Evolutionary conservation across 1,284 basidiomycete genomes (phyloP).

Genomic region (Anthracocystis setariae): DNA sequence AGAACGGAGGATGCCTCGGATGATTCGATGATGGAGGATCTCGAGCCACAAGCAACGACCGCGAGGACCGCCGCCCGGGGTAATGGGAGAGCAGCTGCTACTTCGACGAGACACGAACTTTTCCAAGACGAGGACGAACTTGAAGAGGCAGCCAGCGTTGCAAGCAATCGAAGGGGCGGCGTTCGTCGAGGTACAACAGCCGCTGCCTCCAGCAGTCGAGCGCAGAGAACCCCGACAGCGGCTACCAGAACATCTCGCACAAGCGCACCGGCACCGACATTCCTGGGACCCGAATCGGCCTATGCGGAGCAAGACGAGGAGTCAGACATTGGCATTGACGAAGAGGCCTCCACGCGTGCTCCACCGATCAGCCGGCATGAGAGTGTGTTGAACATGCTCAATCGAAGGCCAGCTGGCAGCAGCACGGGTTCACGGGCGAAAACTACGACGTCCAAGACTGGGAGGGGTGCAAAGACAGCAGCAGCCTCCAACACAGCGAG

Average conservation of each 20-base stretch:
- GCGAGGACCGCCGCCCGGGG: conserved; percentile 4
- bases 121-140: conserved; percentile 14
- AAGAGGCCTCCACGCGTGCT: conserved; percentile 19
- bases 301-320: conserved; percentile 32
- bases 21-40: conserved; percentile 59
- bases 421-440: neutral
- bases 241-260: conserved; percentile 7
- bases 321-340: conserved; percentile 26
- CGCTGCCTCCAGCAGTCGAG: conserved; percentile 2
- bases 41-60: conserved; percentile 14
- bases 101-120: neutral
- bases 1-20: conserved; percentile 27
- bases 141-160: conserved; percentile 17
- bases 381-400: conserved; percentile 35
- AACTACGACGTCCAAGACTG: neutral
- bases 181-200: conserved; percentile 9
- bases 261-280: conserved; percentile 22
- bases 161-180: conserved; percentile 13
- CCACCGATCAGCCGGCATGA: conserved; percentile 21
- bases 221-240: conserved; percentile 5
- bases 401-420: conserved; percentile 7
- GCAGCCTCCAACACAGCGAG: conserved; percentile 1
- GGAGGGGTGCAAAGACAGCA: conserved; percentile 1
- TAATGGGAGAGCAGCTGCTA: conserved; percentile 3
- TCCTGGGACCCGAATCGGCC: conserved; percentile 36